Conservation (phyloP, 116 monocot genomes). For the Zostera marina region DNA sequence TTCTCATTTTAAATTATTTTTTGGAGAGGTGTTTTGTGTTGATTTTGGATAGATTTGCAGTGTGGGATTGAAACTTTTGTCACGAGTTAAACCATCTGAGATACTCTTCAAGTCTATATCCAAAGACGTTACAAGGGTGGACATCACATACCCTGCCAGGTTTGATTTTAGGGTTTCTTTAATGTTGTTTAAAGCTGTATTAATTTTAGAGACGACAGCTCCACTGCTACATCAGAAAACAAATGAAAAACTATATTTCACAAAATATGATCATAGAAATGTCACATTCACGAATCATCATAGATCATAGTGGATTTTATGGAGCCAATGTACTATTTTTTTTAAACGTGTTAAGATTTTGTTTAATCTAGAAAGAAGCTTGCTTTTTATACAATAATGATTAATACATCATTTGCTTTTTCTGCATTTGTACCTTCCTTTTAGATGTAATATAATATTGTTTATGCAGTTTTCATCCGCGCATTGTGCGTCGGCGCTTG, state of each 20-base stretch:
- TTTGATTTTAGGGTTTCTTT: slow-evolving; percentile 4
- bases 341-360: too few species aligned
- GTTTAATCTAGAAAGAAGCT: too few species aligned
- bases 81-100: slow-evolving; percentile 76
- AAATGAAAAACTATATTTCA: too few species aligned
- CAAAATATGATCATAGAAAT: too few species aligned
- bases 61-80: slow-evolving; percentile 64
- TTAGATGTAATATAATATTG: neutral
- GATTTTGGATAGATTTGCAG: slow-evolving; percentile 18
- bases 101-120: slow-evolving; percentile 72
- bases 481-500: slow-evolving; percentile 74
- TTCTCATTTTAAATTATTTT: neutral
- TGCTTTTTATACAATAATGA: too few species aligned
- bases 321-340: too few species aligned
- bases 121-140: slow-evolving; percentile 58
- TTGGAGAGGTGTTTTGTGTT: neutral
- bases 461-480: slow-evolving; percentile 58
- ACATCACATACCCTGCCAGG: slow-evolving; percentile 73
- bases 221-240: too few species aligned
- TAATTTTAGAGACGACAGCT: too few species aligned
- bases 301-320: neutral
- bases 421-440: neutral
- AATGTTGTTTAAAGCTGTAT: neutral
- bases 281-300: too few species aligned
- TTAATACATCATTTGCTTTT: neutral